Conservation (phyloP, 495 filamentous ascomycete species). For the Penicillium psychrofluorescens region DNA sequence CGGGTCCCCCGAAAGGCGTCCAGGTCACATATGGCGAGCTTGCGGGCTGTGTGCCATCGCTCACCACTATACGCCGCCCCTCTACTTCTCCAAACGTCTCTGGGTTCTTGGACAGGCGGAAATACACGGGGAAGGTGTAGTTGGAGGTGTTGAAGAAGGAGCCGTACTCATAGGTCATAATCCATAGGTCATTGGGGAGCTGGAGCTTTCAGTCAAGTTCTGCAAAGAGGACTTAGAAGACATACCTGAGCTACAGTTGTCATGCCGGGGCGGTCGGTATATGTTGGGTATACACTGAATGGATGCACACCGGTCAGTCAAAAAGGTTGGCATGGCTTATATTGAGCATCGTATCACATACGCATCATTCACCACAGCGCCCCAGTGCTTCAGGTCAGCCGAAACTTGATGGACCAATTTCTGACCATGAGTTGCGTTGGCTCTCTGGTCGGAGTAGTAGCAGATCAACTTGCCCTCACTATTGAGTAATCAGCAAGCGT, state of each 20-base stretch:
- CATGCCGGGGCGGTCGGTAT: slow-evolving; percentile 64
- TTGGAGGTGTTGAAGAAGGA: slow-evolving; percentile 35
- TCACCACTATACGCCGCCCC: slow-evolving; percentile 35
- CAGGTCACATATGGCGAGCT: slow-evolving; percentile 50
- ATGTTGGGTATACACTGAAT: slow-evolving; percentile 38
- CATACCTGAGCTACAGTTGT: slow-evolving; percentile 42
- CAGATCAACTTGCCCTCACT: slow-evolving; percentile 50
- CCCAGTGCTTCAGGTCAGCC: slow-evolving; percentile 51
- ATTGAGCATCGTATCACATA: slow-evolving; percentile 1
- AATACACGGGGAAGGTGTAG: slow-evolving; percentile 53
- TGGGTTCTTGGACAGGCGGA: slow-evolving; percentile 43
- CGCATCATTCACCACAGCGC: slow-evolving; percentile 53
- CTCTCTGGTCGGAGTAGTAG: slow-evolving; percentile 65
- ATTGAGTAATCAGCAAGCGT: neutral
- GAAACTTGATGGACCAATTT: slow-evolving; percentile 57
- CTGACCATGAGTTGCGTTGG: slow-evolving; percentile 54
- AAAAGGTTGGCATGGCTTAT: neutral
- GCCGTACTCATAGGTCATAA: slow-evolving; percentile 58
- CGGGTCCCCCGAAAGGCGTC: slow-evolving; percentile 44
- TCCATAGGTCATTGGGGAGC: slow-evolving; percentile 53
- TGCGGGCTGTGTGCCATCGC: slow-evolving; percentile 42
- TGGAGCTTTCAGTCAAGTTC: slow-evolving; percentile 7
- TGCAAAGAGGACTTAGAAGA: neutral
- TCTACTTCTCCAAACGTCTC: slow-evolving; percentile 40
- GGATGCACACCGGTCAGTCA: slow-evolving; percentile 1